These are phyloP conservation scores for Hapsidospora chrysogenum DNA, from an alignment of 495 filamentous ascomycete species.

Conservation along the genomic window DNA sequence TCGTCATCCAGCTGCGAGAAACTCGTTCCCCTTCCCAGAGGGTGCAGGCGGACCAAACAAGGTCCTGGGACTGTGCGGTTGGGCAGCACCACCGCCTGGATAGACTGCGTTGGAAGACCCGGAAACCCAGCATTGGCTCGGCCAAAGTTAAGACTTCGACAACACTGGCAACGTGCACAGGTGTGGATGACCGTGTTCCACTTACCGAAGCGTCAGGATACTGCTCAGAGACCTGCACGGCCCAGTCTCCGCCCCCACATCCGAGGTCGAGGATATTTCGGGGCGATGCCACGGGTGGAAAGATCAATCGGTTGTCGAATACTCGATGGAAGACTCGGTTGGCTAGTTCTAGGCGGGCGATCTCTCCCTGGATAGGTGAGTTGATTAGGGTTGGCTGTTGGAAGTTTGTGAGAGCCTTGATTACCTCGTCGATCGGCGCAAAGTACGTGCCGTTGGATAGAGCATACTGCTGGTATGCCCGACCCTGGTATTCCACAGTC, in stretches of 20 bases:
- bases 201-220: constrained; percentile 61
- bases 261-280: constrained; percentile 63
- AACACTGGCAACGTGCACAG: too few species aligned
- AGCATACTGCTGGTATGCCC: constrained; percentile 58
- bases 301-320: constrained; percentile 64
- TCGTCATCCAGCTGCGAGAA: too few species aligned
- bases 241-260: constrained; percentile 44
- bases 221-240: constrained; percentile 32
- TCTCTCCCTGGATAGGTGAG: constrained; percentile 72
- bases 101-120: too few species aligned
- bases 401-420: constrained; percentile 3
- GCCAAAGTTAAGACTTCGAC: too few species aligned
- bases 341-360: constrained; percentile 54
- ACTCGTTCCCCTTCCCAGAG: too few species aligned
- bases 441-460: constrained; percentile 60
- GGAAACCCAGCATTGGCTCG: too few species aligned
- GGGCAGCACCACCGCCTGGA: too few species aligned
- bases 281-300: constrained; percentile 52
- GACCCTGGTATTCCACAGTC: constrained; percentile 46
- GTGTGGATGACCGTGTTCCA: too few species aligned
- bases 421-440: constrained; percentile 74
- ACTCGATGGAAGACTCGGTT: constrained; percentile 53
- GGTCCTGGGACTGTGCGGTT: too few species aligned
- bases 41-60: too few species aligned
- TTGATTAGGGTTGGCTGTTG: not conserved